A percentile compares a stretch with the other conserved stretches of the same genome.
These are phyloP conservation scores for Gautieria morchelliformis DNA, from an alignment of 768 basidiomycete genomes.

Conservation along the genomic window DNA sequence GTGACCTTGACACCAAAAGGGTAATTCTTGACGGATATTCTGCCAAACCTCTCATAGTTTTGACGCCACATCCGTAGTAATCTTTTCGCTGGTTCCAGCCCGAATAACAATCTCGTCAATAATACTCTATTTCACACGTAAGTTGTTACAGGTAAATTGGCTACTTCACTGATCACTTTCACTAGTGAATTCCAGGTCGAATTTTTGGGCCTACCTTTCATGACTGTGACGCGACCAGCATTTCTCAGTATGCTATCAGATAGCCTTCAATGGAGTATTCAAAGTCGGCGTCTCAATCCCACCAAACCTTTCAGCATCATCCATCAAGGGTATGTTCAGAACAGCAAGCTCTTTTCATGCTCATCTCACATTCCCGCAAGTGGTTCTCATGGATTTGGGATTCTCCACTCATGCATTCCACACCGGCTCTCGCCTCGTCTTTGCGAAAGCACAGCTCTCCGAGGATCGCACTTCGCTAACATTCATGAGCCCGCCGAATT, in stretches of 20 bases:
- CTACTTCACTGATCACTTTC: neutral
- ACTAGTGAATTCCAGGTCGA: slow-evolving; percentile 31
- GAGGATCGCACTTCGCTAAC: slow-evolving; percentile 21
- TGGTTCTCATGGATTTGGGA: slow-evolving; percentile 27
- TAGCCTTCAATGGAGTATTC: slow-evolving; percentile 27
- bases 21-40: neutral
- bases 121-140: slow-evolving; percentile 10
- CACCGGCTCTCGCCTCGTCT: slow-evolving; percentile 25
- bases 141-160: slow-evolving; percentile 33
- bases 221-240: slow-evolving; percentile 26
- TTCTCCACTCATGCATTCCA: slow-evolving; percentile 29
- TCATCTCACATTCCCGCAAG: slow-evolving; percentile 9
- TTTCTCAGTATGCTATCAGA: slow-evolving; percentile 28
- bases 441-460: slow-evolving; percentile 22
- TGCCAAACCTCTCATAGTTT: too few species aligned
- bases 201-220: slow-evolving; percentile 34
- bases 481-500: slow-evolving; percentile 27
- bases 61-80: neutral
- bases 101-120: slow-evolving; percentile 6
- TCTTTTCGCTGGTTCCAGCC: slow-evolving; percentile 1
- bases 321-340: slow-evolving; percentile 5
- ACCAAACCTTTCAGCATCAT: slow-evolving; percentile 12
- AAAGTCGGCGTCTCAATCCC: slow-evolving; percentile 27
- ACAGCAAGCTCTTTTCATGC: neutral
- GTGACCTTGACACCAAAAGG: slow-evolving; percentile 2